Evolutionary conservation across 306 rosid genomes (phyloP).

Genomic region (Gillenia trifoliata): DNA sequence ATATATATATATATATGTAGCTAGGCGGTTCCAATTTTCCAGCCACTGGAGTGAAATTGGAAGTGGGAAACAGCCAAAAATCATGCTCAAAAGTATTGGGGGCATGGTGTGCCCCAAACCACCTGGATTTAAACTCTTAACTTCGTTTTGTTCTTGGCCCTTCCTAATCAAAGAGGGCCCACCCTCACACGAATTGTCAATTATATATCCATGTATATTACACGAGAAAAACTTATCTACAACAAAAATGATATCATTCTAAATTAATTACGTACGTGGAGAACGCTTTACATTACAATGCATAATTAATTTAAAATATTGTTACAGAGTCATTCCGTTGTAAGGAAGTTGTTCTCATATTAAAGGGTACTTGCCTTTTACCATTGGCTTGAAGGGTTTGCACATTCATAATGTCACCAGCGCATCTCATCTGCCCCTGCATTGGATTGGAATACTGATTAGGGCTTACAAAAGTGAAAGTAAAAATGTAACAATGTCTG

Average conservation of each 20-base stretch:
- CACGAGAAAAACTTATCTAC: rapidly evolving
- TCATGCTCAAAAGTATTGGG: constrained; percentile 25
- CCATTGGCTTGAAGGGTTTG: too few relatives aligned
- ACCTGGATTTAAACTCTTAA: constrained; percentile 11
- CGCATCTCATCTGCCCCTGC: neutral
- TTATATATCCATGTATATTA: neutral
- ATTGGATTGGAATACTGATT: too few relatives aligned
- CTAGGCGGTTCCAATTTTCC: neutral
- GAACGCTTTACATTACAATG: too few relatives aligned
- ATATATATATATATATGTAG: too few relatives aligned
- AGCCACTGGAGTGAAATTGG: neutral
- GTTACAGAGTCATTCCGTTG: too few relatives aligned
- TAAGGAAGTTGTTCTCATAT: neutral
- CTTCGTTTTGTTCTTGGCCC: constrained; percentile 34
- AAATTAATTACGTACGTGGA: too few relatives aligned
- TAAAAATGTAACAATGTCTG: neutral
- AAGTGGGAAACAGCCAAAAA: constrained; percentile 36
- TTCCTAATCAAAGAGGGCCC: constrained; percentile 22
- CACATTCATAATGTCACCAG: neutral
- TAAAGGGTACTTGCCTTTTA: too few relatives aligned
- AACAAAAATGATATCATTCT: too few relatives aligned
- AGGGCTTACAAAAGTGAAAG: too few relatives aligned
- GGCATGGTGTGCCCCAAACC: constrained; percentile 27
- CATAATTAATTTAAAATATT: too few relatives aligned
- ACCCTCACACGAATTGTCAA: constrained; percentile 23